Percentiles rank a stretch among this genome's conserved stretches.
Evolutionary conservation across 495 filamentous ascomycete species (phyloP).

Genomic region (Penicillium lagena): DNA sequence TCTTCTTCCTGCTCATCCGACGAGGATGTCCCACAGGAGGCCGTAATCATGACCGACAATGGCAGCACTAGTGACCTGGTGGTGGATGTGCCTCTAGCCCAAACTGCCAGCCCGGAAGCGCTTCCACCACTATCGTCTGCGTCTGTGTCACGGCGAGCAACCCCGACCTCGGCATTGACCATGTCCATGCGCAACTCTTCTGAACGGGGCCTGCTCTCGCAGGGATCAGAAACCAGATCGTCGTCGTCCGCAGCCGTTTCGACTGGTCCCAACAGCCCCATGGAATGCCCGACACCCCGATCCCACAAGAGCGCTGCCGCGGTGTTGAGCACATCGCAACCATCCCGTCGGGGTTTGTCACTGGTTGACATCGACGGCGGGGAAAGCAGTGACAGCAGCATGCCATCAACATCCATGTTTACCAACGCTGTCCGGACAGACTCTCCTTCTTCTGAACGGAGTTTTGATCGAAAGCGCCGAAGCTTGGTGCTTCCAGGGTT

Average conservation of each 20-base stretch:
- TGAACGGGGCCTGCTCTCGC: constrained; percentile 22
- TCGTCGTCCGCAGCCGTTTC: constrained; percentile 58
- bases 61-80: background rate
- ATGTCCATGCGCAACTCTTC: constrained; percentile 38
- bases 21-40: constrained; percentile 35
- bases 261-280: constrained; percentile 79
- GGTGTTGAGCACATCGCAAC: constrained; percentile 55
- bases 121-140: background rate
- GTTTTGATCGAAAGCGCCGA: constrained; percentile 74
- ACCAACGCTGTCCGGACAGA: constrained; percentile 68
- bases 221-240: constrained; percentile 34
- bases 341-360: constrained; percentile 62
- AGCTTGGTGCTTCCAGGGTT: constrained; percentile 73
- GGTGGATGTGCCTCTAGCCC: background rate
- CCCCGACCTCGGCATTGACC: constrained; percentile 30
- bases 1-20: constrained; percentile 52
- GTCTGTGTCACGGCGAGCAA: constrained; percentile 14
- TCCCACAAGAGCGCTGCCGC: constrained; percentile 69
- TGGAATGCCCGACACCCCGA: constrained; percentile 84
- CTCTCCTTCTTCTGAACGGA: constrained; percentile 83
- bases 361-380: constrained; percentile 71
- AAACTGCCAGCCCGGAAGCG: background rate
- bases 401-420: constrained; percentile 66
- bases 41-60: background rate
- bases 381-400: constrained; percentile 80